Conservation (phyloP, 1,284 basidiomycete species). For the Psilocybe mexicana region DNA sequence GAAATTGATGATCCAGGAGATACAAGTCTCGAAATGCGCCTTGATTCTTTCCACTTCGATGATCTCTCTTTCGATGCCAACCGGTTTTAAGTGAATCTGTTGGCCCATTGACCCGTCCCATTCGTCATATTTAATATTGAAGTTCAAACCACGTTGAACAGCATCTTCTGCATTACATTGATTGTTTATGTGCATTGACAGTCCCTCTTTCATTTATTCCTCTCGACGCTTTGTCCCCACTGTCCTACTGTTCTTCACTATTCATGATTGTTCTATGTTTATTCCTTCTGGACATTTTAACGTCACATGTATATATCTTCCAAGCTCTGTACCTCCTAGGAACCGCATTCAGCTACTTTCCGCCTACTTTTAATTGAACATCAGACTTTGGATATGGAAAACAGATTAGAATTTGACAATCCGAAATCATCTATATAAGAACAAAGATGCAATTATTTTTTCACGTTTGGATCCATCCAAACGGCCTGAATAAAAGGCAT, state of each 20-base stretch:
- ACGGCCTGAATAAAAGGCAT: conserved; percentile 28
- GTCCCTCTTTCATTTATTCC: neutral
- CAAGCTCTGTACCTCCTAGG: conserved; percentile 11
- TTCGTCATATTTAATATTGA: neutral
- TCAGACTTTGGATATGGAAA: conserved; percentile 1
- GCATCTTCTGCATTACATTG: conserved; percentile 3
- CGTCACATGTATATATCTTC: conserved; percentile 15
- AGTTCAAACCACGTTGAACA: neutral
- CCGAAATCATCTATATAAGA: neutral
- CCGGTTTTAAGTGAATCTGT: conserved; percentile 35
- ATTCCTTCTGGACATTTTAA: conserved; percentile 2
- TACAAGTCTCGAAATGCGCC: conserved; percentile 53
- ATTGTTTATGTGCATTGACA: neutral
- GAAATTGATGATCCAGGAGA: conserved; percentile 1
- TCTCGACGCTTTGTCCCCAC: neutral
- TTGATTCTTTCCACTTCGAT: conserved; percentile 72
- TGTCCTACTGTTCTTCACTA: neutral
- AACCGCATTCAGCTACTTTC: conserved; percentile 2
- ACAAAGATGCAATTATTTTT: neutral
- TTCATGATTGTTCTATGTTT: conserved; percentile 9
- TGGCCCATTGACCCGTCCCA: neutral
- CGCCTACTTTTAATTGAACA: conserved; percentile 4
- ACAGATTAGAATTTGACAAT: neutral
- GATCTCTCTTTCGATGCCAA: conserved; percentile 63
- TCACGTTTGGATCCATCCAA: conserved; percentile 34